Evolutionary conservation across 2,329 filamentous ascomycete genomes (phyloP), one percentile per base, ranked within the genome.

Genomic region (Exophiala aquamarina): DNA sequence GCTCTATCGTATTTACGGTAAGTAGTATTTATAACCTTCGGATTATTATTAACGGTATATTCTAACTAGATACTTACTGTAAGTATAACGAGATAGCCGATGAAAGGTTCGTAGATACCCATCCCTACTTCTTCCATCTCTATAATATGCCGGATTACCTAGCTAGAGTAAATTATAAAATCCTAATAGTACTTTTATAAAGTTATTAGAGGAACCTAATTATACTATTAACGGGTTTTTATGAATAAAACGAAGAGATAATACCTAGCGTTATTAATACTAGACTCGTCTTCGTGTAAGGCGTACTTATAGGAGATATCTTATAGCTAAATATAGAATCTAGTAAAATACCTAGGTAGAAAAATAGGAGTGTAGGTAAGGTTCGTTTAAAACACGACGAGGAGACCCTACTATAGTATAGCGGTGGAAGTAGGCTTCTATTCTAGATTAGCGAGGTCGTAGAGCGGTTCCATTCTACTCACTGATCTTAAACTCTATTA

Each of bases 11-110:
- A 42, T 10, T 42, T 42, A 3, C 39, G 39, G 17, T 14, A 10
- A 11, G 39, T 26, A 42, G 14, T 14, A 31, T 18, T 17, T 18
- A 58, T 56, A 31, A 63, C 56, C n/a, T 60, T 50, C 1, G 52
- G 59, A 4, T 61, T 61, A 15, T 57, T 59, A 39, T 52, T 61
- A 2, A 50, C 47, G 1, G 60, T 62, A 32, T 63, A 55, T 33
- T 63, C 61, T 2, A 63, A 49, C 19, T 63, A 59, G 19, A 62
- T 61, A 1, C 59, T 62, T 9, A 60, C 61, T 8, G 60, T 60
- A 18, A 63, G 59, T 3, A 59, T 59, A 26, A 57, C 55, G 4
- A 63, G 47, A 37, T 63, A 61, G 3, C 59, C 60, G 11, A 63
- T 47, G 26, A 62, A 63, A 1, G 61, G 61, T 29, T 63, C 61